phyloP scores from a whole-genome alignment of 495 filamentous ascomycete genomes.

The Hyaloscypha finlandica region DNA sequence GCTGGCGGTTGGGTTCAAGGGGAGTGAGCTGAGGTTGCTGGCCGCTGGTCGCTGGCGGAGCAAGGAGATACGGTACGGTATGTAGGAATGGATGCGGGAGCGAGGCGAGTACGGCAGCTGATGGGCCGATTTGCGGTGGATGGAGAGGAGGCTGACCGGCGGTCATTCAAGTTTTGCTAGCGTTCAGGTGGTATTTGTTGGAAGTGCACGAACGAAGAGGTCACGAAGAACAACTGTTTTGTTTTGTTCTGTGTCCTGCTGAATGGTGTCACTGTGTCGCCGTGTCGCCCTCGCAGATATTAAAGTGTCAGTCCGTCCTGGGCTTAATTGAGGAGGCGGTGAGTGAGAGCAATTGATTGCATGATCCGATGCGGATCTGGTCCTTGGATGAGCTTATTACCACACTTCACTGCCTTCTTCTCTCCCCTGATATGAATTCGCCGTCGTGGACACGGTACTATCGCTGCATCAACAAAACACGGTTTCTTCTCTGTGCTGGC shows the following conservation, averaged over 20 bases:
- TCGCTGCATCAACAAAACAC: background rate
- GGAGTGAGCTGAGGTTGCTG: background rate
- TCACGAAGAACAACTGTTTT: background rate
- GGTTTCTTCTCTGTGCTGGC: background rate
- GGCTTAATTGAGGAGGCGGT: background rate
- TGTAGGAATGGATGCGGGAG: background rate
- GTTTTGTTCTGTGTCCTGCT: background rate
- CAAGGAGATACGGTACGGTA: background rate
- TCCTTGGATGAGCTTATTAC: background rate
- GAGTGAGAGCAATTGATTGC: background rate
- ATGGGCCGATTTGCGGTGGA: background rate
- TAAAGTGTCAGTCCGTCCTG: background rate
- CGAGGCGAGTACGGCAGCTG: background rate
- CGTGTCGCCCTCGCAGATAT: background rate
- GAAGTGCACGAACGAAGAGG: background rate
- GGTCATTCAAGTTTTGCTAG: no score
- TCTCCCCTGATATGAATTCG: background rate
- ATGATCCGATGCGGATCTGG: background rate
- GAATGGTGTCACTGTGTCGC: background rate
- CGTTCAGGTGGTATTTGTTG: no score
- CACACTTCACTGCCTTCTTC: background rate
- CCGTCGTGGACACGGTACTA: background rate
- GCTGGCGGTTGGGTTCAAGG: conserved; percentile 8
- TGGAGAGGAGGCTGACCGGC: no score
- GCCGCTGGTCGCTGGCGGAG: background rate